Evolutionary conservation across 192 early-diverging fungal species (phyloP).

Genomic region (Coemansia sp.): DNA sequence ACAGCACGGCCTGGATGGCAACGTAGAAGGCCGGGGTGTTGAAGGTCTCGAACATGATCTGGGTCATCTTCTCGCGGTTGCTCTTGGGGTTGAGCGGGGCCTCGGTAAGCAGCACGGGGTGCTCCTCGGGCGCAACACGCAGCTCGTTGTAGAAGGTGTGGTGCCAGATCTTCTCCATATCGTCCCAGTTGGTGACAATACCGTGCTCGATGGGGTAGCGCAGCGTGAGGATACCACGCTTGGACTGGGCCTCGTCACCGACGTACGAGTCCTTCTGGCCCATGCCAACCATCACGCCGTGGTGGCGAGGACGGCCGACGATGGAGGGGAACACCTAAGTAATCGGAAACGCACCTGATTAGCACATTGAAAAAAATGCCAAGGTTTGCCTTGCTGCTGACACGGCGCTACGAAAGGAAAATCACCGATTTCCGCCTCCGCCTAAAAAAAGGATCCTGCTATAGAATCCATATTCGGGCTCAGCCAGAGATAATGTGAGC

Average conservation of each 20-base stretch:
- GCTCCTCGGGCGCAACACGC: conserved; percentile 96
- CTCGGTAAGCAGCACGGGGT: conserved; percentile 96
- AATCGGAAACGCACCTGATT: conserved; percentile 9
- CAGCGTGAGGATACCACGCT: conserved; percentile 85
- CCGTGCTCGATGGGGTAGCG: conserved; percentile 90
- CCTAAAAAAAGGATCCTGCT: not conserved
- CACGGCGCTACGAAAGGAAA: not conserved
- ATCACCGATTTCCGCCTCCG: not conserved
- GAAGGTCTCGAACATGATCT: conserved; percentile 99
- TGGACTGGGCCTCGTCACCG: conserved; percentile 88
- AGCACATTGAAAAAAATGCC: not conserved
- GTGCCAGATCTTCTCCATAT: conserved; percentile 97
- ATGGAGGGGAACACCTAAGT: conserved; percentile 76
- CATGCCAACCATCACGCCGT: conserved; percentile 89
- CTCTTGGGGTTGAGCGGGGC: conserved; percentile 96
- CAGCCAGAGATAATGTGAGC: not conserved
- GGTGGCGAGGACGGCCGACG: conserved; percentile 83
- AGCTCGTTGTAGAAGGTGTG: conserved; percentile 98
- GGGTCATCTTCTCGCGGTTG: conserved; percentile 99
- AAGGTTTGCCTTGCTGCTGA: not conserved
- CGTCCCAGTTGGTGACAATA: conserved; percentile 92
- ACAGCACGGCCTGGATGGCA: conserved; percentile 93
- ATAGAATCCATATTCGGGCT: not conserved
- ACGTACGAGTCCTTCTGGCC: conserved; percentile 90
- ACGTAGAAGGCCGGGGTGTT: conserved; percentile 97